Evolutionary conservation across 2,329 filamentous ascomycete genomes (phyloP).

Genomic region (Paramyrothecium roridum): DNA sequence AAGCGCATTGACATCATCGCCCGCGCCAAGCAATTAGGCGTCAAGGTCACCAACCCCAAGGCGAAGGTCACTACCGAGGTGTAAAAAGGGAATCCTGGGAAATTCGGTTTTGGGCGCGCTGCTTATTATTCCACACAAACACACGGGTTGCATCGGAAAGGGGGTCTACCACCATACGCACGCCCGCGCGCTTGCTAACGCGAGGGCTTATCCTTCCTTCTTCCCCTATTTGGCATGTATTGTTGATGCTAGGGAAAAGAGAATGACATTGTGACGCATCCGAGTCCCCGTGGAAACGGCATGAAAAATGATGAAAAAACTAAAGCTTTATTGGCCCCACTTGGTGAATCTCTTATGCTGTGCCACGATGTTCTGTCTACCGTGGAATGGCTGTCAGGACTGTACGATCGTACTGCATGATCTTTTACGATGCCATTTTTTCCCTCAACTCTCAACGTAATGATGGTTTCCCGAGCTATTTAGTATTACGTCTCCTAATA

Average conservation of each 20-base stretch:
- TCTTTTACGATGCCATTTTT: too few relatives aligned
- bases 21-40: conserved; percentile 95
- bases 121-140: not conserved
- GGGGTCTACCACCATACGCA: not conserved
- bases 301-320: not conserved
- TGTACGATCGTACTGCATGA: too few relatives aligned
- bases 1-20: conserved; percentile 98
- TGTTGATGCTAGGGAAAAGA: not conserved
- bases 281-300: not conserved
- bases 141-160: not conserved
- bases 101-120: not conserved
- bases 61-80: conserved; percentile 97
- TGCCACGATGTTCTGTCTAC: not conserved
- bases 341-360: not conserved
- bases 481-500: too few relatives aligned
- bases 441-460: too few relatives aligned
- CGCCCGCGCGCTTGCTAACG: not conserved
- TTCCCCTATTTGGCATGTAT: not conserved
- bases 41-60: conserved; percentile 99
- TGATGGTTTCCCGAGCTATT: too few relatives aligned
- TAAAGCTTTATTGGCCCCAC: not conserved
- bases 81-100: conserved; percentile 38
- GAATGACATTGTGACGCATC: not conserved
- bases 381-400: too few relatives aligned
- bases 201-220: not conserved